Evolutionary conservation across 225 moss, liverwort and hornwort genomes (phyloP), one percentile per base, ranked within the genome.

Genomic region (Takakia lepidozioides): DNA sequence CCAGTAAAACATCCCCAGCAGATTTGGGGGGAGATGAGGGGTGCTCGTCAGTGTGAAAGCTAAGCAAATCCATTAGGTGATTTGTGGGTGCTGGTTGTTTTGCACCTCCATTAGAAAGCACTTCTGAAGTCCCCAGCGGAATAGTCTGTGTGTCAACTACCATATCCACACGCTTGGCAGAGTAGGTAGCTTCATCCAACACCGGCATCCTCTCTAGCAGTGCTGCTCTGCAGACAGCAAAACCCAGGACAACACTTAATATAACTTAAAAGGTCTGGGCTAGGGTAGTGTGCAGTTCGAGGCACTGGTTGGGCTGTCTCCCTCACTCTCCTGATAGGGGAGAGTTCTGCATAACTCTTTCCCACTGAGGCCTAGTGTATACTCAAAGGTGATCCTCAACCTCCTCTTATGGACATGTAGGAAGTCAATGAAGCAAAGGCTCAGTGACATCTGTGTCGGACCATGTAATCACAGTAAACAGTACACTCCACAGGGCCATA

Each of bases 201-300:
- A 86, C 88, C 15, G 93, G 93, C 85, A 93, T 93, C 61, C 88
- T 88, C 60, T 86, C 93, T 25, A 93, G 49, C 57, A 93, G 75
- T 22, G 75, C 74, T 34, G 61, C 59, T 69, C 93, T 93, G 74
- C 27, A 39, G 64, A 72, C 48, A 27, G 27, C 32, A 27, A 48
- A 49, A 42, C 36, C 8, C 16, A 51, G 11, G 11, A 17, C 30
- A 6, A 20, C 27, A 18, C 35, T n/a, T n/a, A n/a, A n/a, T n/a
- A n/a, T n/a, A n/a, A n/a, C n/a, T n/a, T n/a, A n/a, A n/a, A n/a
- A n/a, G n/a, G n/a, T n/a, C n/a, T n/a, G n/a, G n/a, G n/a, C n/a
- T n/a, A n/a, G n/a, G n/a, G n/a, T n/a, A n/a, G n/a, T n/a, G n/a
- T n/a, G n/a, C n/a, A n/a, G n/a, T n/a, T n/a, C n/a, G n/a, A n/a